Conservation (phyloP, 768 basidiomycete genomes). For the Leucosporidium scottii region DNA sequence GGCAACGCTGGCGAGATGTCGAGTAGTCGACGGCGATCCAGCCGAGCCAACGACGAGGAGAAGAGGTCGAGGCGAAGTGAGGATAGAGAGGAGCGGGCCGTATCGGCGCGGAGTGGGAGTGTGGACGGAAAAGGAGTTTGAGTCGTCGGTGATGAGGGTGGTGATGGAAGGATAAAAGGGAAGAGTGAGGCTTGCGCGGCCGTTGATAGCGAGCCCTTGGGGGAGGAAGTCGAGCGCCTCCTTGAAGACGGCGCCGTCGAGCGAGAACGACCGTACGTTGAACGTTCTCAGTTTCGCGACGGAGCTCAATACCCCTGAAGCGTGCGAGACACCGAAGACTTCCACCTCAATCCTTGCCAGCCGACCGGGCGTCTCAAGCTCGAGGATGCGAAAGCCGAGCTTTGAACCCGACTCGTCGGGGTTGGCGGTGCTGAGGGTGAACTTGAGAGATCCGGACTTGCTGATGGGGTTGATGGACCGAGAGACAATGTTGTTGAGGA, state of each 20-base stretch:
- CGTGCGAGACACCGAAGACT: background rate
- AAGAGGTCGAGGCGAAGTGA: constrained; percentile 47
- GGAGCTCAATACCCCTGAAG: too few relatives aligned
- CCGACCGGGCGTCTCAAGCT: constrained; percentile 58
- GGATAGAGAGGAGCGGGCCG: constrained; percentile 49
- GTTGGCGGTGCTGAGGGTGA: constrained; percentile 65
- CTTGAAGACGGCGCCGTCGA: background rate
- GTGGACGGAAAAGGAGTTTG: background rate
- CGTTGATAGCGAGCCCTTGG: background rate
- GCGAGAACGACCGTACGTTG: background rate
- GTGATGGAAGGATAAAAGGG: background rate
- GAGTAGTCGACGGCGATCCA: background rate
- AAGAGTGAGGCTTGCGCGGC: background rate
- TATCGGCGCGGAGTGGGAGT: background rate
- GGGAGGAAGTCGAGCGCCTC: background rate
- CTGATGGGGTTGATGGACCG: constrained; percentile 25
- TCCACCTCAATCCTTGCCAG: background rate
- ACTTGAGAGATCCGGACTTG: constrained; percentile 44
- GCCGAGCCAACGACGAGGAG: background rate
- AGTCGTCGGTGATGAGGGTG: background rate
- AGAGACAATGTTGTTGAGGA: background rate
- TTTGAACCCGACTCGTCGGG: constrained; percentile 65
- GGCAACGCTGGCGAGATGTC: background rate
- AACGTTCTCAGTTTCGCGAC: background rate
- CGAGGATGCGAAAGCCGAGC: constrained; percentile 61